Base-by-base conservation (phyloP, 192 early-diverging fungal genomes). In the Entomortierella lignicola region DNA sequence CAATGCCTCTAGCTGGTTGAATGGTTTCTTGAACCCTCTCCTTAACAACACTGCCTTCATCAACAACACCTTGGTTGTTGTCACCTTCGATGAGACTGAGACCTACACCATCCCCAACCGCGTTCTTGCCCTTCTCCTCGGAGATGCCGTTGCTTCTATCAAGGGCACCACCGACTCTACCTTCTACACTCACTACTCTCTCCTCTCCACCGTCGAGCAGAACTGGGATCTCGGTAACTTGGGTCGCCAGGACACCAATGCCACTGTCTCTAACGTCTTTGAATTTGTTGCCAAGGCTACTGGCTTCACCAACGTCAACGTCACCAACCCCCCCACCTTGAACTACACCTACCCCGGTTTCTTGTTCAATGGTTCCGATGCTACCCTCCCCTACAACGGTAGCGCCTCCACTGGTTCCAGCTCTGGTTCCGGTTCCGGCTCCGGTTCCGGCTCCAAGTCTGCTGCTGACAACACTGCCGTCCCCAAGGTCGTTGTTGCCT, bases 211-310 rank as follows among this genome's bases (percentile, higher is more conserved):
- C 26, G 66, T 89, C 42, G 90, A 91, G 77, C 47, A 84, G 50
- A 89, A 88, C 84, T 93, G 89, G 87, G 83, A 81, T 43, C 70
- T 93, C n/a, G 85, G 82, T 13, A 84, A 82, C 77, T 69, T 92
- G 51, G 88, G 87, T 12, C 69, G 81, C 26, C 81, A 80, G 60
- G 92, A 93, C 66, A 66, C 81, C 17, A 85, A 82, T n/a, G 67
- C 69, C 37, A 84, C 70, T 27, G 51, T 70, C 13, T 80, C 83
- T 53, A 87, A 88, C 54, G 77, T 87, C 60, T 88, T 84, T 57
- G 66, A 70, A 1, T 55, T 74, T 31, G 61, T 74, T 47, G 80
- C 84, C 62, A 72, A 80, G 55, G 20, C 53, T 2, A 62, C 82
- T 12, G 67, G 70, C 23, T 77, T 79, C 70, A 77, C 44, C 23